Base-by-base conservation (phyloP, 1,284 basidiomycete genomes). In the Moesziomyces sp. region DNA sequence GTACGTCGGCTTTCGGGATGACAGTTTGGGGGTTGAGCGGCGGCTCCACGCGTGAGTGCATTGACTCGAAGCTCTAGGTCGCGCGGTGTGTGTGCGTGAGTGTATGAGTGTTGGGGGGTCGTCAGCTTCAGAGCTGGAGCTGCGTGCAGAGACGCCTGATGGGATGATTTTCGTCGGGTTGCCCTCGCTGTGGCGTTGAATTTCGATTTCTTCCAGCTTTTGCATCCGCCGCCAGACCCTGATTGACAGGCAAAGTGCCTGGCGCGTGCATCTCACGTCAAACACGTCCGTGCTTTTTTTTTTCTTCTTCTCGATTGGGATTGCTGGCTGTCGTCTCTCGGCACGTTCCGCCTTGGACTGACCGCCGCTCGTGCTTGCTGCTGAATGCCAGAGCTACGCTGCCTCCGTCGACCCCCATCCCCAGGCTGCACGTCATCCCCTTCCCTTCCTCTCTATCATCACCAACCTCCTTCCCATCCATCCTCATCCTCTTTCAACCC, bases 91-190 rank as follows among this genome's bases (percentile, higher is more conserved):
- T 28, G 24, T 26, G 24, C 3, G 24, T 26, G 24, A 2, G 24
- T 28, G 26, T 28, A 6, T 33, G 30, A 11, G 30, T 33, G 30
- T 33, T 33, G 30, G 30, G 26, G 26, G 26, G 24, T 26, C 3
- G 0, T 26, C 24, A 26, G 30, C 30, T 30, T 5, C 30, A 30
- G 30, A 30, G 30, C 30, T 30, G 11, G 30, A 30, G 30, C 30
- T 11, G 30, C 24, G 24, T 26, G 24, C 24, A 26, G 24, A 28
- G 26, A 28, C 5, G 26, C 5, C 26, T 5, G 51, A 55, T 66
- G 47, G 48, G 48, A 52, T 59, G 63, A 66, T 66, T 65, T 58
- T 55, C 52, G 52, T 35, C 48, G 52, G 40, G 49, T 33, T 11
- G 30, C 30, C 13, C 30, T 33, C 1, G 30, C 30, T 33, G 30